Conservation (phyloP, 1,284 basidiomycete species). For the Heterobasidion occidentale region DNA sequence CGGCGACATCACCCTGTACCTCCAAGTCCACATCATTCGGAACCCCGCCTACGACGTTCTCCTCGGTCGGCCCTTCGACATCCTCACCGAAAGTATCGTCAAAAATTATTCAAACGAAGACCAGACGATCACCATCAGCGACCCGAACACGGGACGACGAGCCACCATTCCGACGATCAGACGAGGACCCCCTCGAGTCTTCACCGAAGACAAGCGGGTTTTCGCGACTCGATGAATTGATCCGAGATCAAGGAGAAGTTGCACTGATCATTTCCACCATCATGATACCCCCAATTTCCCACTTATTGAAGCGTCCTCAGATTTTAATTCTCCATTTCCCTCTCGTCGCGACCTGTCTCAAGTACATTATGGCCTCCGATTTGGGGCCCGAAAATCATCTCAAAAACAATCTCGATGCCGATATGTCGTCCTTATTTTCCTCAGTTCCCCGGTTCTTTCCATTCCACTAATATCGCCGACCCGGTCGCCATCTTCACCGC, state of each 20-base stretch:
- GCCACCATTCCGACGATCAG: neutral
- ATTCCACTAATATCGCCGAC: neutral
- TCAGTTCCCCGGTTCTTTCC: neutral
- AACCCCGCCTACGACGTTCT: constrained; percentile 23
- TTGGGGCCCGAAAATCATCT: too few species aligned
- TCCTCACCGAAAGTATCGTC: neutral
- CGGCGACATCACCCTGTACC: constrained; percentile 11
- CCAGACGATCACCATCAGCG: neutral
- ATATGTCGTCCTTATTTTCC: neutral
- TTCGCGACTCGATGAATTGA: neutral
- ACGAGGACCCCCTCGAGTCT: neutral
- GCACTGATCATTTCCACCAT: neutral
- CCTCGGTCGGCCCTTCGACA: neutral
- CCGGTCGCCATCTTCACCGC: neutral
- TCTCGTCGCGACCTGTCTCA: neutral
- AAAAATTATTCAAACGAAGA: neutral
- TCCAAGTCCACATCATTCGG: constrained; percentile 18
- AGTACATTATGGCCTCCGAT: neutral
- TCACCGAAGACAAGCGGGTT: neutral
- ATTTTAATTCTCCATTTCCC: neutral
- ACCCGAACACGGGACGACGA: neutral
- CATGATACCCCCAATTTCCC: neutral
- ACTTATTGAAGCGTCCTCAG: neutral
- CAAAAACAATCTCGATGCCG: neutral
- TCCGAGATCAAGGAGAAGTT: neutral